Conservation (phyloP, 371 early-diverging fungal genomes). For the Apophysomyces ossiformis region DNA sequence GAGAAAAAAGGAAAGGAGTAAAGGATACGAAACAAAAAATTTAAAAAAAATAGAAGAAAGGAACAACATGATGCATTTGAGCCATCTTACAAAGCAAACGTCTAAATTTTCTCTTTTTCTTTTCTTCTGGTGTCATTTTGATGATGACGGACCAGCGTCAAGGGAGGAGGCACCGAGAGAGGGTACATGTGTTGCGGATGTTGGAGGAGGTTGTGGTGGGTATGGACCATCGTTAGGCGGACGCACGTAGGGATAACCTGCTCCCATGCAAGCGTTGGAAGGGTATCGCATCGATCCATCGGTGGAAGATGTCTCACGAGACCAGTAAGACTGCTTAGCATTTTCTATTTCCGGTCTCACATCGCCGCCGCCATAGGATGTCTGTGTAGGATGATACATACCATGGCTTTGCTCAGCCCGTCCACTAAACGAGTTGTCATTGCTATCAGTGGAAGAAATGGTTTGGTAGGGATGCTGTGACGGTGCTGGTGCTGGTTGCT, state of each 20-base stretch:
- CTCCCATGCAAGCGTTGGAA: slow-evolving; percentile 9
- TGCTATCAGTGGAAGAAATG: background rate
- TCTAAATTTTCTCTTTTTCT: background rate
- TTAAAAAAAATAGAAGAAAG: slow-evolving; percentile 10
- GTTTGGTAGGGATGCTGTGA: slow-evolving; percentile 6
- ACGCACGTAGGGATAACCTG: slow-evolving; percentile 11
- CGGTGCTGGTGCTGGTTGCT: slow-evolving; percentile 5
- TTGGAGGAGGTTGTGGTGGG: slow-evolving; percentile 12
- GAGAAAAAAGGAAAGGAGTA: background rate
- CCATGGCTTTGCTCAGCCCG: background rate
- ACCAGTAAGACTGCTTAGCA: background rate
- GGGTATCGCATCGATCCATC: slow-evolving; percentile 6
- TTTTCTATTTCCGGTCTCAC: background rate
- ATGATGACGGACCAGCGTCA: slow-evolving; percentile 10
- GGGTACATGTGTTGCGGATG: background rate
- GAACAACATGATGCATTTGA: slow-evolving; percentile 1
- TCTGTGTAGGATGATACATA: slow-evolving; percentile 7
- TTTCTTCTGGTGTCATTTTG: slow-evolving; percentile 7
- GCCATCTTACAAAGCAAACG: background rate
- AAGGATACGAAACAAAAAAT: slow-evolving; percentile 7
- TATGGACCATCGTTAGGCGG: slow-evolving; percentile 2
- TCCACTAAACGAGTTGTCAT: background rate
- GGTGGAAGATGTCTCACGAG: background rate
- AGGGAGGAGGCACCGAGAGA: slow-evolving; percentile 6
- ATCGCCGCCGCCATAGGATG: slow-evolving; percentile 9